Evolutionary conservation across 2,329 filamentous ascomycete genomes (phyloP).

Genomic region (Phaeosphaeria sp.): DNA sequence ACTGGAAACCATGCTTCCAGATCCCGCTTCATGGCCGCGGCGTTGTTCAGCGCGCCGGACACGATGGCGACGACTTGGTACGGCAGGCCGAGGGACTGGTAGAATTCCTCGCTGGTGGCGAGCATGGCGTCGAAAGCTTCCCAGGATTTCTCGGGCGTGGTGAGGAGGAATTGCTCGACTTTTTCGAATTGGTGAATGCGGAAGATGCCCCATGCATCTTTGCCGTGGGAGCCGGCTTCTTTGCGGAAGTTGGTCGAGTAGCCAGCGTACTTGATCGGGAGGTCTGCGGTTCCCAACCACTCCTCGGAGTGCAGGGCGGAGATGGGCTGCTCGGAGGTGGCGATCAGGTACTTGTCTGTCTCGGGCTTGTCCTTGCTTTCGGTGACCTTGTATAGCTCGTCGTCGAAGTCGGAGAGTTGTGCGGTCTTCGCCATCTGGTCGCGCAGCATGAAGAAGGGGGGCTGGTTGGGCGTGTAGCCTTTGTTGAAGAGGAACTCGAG

Average conservation of each 20-base stretch:
- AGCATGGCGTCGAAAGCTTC: slow-evolving; percentile 95
- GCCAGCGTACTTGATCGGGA: slow-evolving; percentile 87
- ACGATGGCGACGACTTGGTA: slow-evolving; percentile 95
- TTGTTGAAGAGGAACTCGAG: slow-evolving; percentile 84
- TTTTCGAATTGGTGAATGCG: slow-evolving; percentile 97
- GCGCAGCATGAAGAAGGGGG: slow-evolving; percentile 78
- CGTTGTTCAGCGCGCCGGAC: slow-evolving; percentile 80
- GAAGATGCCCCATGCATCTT: slow-evolving; percentile 98
- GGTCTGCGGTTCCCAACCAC: slow-evolving; percentile 83
- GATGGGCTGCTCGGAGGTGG: slow-evolving; percentile 93
- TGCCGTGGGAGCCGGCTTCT: slow-evolving; percentile 89
- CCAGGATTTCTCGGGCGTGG: slow-evolving; percentile 83
- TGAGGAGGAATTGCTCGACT: slow-evolving; percentile 56
- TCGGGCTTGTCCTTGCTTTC: slow-evolving; percentile 79
- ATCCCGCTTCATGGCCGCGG: slow-evolving; percentile 83
- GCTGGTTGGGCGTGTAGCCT: slow-evolving; percentile 75
- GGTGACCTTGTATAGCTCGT: slow-evolving; percentile 94
- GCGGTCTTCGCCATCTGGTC: slow-evolving; percentile 98
- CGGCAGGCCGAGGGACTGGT: slow-evolving; percentile 85
- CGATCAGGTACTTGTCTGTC: slow-evolving; percentile 79
- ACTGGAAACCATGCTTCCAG: slow-evolving; percentile 79
- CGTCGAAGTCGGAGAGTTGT: slow-evolving; percentile 95
- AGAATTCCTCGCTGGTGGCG: slow-evolving; percentile 88
- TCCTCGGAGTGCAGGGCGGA: slow-evolving; percentile 92
- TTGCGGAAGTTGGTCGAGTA: slow-evolving; percentile 96